Base-by-base conservation (phyloP, 2,329 filamentous ascomycete species). In the Colletotrichum phormii region DNA sequence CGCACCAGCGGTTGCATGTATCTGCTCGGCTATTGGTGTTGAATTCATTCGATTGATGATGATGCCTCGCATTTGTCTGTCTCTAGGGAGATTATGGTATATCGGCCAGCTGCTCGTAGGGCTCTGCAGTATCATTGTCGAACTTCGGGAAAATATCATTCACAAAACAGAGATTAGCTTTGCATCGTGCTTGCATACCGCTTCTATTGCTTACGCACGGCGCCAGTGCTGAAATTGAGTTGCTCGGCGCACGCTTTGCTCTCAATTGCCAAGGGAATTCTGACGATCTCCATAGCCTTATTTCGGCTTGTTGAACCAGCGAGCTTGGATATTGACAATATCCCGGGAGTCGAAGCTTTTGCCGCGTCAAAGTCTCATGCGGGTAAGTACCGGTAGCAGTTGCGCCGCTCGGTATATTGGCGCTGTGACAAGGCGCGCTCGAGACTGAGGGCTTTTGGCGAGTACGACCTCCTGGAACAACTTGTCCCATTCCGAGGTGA, bases 171-270 rank as follows among this genome's bases (percentile, higher is more conserved):
- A 33, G n/a, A 13, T 24, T n/a, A 22, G 5, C 8, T 54, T 29
- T 49, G 4, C 11, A 26, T 11, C 31, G 15, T 29, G 22, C 29
- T 42, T 54, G 22, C 31, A 31, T 64, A 53, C 55, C 46, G 64
- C 51, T 57, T n/a, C n/a, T 42, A 46, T 49, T 64, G 46, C 60
- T 37, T 70, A 54, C 54, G 55, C 66, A 64, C 55, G n/a, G 37
- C 31, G 54, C 29, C 55, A 51, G 35, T 55, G 26, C 46, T 29
- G 69, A 51, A 33, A 37, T 64, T 54, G 51, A 70, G 70, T 72
- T 61, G 66, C 65, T 64, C 54, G 55, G 54, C 70, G 60, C 54
- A 60, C 61, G 70, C 70, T 72, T 72, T 72, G 70, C 70, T 64
- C 66, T 12, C 70, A 37, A 31, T 64, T 61, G 66, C 70, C 70